phyloP scores from a whole-genome alignment of 768 basidiomycete genomes.

The Boletus reticuloceps region DNA sequence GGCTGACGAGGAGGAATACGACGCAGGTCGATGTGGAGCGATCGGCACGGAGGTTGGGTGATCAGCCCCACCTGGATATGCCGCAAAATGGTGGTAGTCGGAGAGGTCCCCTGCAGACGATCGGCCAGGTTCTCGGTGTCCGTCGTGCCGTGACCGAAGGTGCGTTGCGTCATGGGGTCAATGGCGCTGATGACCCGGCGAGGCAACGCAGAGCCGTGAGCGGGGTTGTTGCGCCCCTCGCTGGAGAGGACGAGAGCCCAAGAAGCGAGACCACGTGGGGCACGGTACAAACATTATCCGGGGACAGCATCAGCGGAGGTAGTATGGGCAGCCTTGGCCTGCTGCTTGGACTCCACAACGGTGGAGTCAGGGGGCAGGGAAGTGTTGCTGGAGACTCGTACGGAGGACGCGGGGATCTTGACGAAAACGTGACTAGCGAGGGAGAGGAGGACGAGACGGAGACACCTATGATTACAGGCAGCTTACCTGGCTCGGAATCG shows the following conservation, averaged over 20 bases:
- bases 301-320: slow-evolving; percentile 14
- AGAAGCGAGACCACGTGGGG: slow-evolving; percentile 37
- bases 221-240: slow-evolving; percentile 14
- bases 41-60: slow-evolving; percentile 15
- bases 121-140: slow-evolving; percentile 14
- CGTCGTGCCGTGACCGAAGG: slow-evolving; percentile 22
- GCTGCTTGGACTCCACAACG: slow-evolving; percentile 32
- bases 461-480: slow-evolving; percentile 21
- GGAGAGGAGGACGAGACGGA: slow-evolving; percentile 16
- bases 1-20: slow-evolving; percentile 25
- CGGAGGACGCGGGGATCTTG: slow-evolving; percentile 14
- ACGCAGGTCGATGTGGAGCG: slow-evolving; percentile 21
- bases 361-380: slow-evolving; percentile 26
- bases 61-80: slow-evolving; percentile 10
- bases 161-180: neutral
- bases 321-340: slow-evolving; percentile 29
- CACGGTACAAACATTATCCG: slow-evolving; percentile 29
- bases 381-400: slow-evolving; percentile 17
- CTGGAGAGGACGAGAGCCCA: slow-evolving; percentile 24
- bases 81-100: slow-evolving; percentile 18
- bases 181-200: slow-evolving; percentile 7
- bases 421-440: slow-evolving; percentile 14
- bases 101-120: slow-evolving; percentile 15
- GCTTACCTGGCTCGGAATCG: slow-evolving; percentile 17
- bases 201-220: slow-evolving; percentile 7